These are phyloP conservation scores for Pyrenophora tritici-repentis DNA, from an alignment of 2,329 filamentous ascomycete genomes.

Conservation along the genomic window DNA sequence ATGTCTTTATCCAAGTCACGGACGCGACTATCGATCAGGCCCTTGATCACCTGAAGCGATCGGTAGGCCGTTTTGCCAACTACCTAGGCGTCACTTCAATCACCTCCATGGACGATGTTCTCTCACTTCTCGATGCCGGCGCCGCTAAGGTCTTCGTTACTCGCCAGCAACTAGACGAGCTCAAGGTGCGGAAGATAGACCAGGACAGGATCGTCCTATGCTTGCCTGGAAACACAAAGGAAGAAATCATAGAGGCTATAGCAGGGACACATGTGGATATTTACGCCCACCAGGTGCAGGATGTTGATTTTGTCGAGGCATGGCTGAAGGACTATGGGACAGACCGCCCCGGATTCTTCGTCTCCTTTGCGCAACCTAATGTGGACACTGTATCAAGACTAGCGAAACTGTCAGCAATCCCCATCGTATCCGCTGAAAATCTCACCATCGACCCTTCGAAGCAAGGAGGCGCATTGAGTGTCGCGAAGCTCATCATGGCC, in stretches of 20 bases:
- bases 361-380: conserved; percentile 52
- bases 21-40: conserved; percentile 54
- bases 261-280: conserved; percentile 52
- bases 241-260: conserved; percentile 49
- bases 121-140: conserved; percentile 82
- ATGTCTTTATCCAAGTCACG: conserved; percentile 60
- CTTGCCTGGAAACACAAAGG: conserved; percentile 51
- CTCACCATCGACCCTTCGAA: conserved; percentile 70
- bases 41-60: conserved; percentile 60
- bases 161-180: conserved; percentile 66
- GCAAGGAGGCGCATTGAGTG: conserved; percentile 64
- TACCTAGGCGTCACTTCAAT: conserved; percentile 79
- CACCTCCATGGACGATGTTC: conserved; percentile 70
- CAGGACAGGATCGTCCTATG: conserved; percentile 63
- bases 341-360: conserved; percentile 56
- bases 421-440: conserved; percentile 72
- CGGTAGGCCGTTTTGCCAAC: conserved; percentile 62
- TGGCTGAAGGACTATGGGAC: conserved; percentile 57
- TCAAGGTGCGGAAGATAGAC: conserved; percentile 59
- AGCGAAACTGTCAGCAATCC: conserved; percentile 59
- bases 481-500: conserved; percentile 72
- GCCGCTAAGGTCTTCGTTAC: conserved; percentile 83
- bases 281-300: conserved; percentile 50
- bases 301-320: conserved; percentile 51
- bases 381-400: conserved; percentile 50